A percentile compares a stretch with the other conserved stretches of the same genome.
Evolutionary conservation across 2,329 filamentous ascomycete species (phyloP).

Genomic region (Aureobasidium lini): DNA sequence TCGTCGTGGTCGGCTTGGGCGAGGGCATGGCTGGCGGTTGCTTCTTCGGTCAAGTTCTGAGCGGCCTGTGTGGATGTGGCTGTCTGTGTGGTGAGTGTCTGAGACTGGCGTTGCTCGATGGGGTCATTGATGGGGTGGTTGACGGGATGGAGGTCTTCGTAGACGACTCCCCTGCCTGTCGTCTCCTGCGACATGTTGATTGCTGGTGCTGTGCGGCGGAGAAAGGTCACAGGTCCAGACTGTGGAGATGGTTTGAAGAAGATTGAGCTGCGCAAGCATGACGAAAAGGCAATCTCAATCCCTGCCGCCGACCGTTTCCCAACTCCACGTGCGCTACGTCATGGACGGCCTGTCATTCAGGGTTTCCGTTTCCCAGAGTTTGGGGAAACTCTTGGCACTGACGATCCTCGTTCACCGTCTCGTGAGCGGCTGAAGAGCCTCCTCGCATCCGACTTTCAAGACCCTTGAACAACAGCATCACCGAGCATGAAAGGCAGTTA

Average conservation of each 20-base stretch:
- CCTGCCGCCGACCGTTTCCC: neutral
- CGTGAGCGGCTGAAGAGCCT: too few species aligned
- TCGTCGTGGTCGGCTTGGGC: slow-evolving; percentile 37
- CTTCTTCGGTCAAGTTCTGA: slow-evolving; percentile 31
- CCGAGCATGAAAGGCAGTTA: too few species aligned
- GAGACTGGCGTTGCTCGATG: neutral
- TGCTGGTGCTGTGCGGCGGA: neutral
- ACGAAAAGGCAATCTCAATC: slow-evolving; percentile 4
- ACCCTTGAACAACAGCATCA: too few species aligned
- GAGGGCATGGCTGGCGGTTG: slow-evolving; percentile 42
- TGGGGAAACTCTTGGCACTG: too few species aligned
- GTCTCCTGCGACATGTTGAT: slow-evolving; percentile 2
- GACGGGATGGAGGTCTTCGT: neutral
- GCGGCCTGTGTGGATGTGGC: slow-evolving; percentile 8
- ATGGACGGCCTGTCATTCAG: neutral
- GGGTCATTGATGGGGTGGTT: neutral
- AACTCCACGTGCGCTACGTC: neutral
- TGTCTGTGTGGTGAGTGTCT: neutral
- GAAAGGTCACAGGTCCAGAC: neutral
- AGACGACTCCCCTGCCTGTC: slow-evolving; percentile 3
- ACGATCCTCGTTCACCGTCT: too few species aligned
- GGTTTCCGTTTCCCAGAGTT: too few species aligned
- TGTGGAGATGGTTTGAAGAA: neutral
- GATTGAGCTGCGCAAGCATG: neutral
- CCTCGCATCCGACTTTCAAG: too few species aligned